Base-by-base conservation (phyloP, 768 basidiomycete species). In the Termitomyces sp. region DNA sequence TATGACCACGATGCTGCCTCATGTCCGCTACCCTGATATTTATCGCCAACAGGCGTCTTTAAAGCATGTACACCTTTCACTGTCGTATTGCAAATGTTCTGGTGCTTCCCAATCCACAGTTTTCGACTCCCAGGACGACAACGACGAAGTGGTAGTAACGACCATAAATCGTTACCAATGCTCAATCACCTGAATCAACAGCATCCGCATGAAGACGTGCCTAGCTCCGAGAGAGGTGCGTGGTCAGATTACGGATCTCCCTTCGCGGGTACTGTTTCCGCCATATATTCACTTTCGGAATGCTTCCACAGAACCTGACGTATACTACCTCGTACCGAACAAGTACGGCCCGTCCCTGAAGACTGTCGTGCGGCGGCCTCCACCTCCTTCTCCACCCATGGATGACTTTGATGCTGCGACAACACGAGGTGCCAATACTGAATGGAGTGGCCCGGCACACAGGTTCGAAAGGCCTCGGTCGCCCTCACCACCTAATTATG, bases 241-340 rank as follows among this genome's bases (percentile, higher is more conserved):
- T 61, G 34, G 24, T 18, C 22, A 24, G 18, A 26, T 24, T 34
- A 36, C 18, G 7, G 24, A 42, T 27, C 47, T 16, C 42, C 22
- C 45, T 42, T 42, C 46, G 34, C 43, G 26, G 32, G 40, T 34
- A 14, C 24, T 36, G 13, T 44, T 39, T n/a, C 24, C 16, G 24
- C 46, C 50, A 51, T 45, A 42, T 9, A 40, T 37, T 30, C 37
- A 52, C 33, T 42, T 26, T 24, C 8, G 51, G 24, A 37, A 48
- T 54, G 32, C 26, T 14, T 33, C 50, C 16, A 42, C 48, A 78
- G 77, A 72, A 36, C 68, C 75, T 10, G 72, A 72, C 14, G 64
- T 70, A 12, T 73, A 71, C 59, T 77, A 78, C 59, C 69, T 77
- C 50, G 74, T 79, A 20, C 69, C 76, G n/a, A 71, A 75, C 57